Evolutionary conservation across 345 rosid genomes (phyloP).

Genomic region (Moringa oleifera): DNA sequence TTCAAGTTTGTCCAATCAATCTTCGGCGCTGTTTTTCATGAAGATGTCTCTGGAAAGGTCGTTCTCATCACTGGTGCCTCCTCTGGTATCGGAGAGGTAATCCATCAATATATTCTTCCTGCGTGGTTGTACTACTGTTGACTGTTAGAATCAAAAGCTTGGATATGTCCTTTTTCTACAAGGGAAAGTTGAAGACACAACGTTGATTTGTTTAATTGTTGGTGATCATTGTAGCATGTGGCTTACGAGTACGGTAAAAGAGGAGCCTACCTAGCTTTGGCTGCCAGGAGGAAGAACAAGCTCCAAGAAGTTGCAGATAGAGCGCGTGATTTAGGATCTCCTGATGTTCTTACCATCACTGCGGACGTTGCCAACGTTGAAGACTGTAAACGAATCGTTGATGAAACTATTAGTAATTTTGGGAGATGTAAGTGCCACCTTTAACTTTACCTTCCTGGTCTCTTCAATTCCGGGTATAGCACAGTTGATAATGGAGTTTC

Average conservation of each 20-base stretch:
- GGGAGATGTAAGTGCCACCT: slow-evolving; percentile 35
- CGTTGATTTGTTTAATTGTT: not conserved
- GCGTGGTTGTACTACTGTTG: no score
- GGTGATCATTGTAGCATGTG: slow-evolving; percentile 30
- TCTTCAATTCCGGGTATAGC: not conserved
- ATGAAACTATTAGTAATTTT: slow-evolving; percentile 38
- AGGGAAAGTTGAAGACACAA: no score
- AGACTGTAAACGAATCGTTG: slow-evolving; percentile 41
- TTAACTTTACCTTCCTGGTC: not conserved
- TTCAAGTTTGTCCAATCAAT: slow-evolving; percentile 30
- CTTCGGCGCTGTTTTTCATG: slow-evolving; percentile 27
- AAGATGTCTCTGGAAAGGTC: slow-evolving; percentile 44
- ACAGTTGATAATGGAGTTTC: no score
- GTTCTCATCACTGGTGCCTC: slow-evolving; percentile 64
- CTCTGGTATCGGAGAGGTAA: slow-evolving; percentile 70
- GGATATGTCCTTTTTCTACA: no score
- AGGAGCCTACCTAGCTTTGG: slow-evolving; percentile 50
- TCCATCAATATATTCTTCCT: no score
- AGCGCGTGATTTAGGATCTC: slow-evolving; percentile 45
- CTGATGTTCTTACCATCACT: slow-evolving; percentile 35
- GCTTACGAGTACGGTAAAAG: slow-evolving; percentile 51
- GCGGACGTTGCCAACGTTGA: slow-evolving; percentile 47
- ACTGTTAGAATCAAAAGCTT: no score
- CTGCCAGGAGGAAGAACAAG: slow-evolving; percentile 35
- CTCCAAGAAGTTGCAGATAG: slow-evolving; percentile 41